Evolutionary conservation across 805 yeast species (phyloP).

Genomic region (Saturnispora dispora): DNA sequence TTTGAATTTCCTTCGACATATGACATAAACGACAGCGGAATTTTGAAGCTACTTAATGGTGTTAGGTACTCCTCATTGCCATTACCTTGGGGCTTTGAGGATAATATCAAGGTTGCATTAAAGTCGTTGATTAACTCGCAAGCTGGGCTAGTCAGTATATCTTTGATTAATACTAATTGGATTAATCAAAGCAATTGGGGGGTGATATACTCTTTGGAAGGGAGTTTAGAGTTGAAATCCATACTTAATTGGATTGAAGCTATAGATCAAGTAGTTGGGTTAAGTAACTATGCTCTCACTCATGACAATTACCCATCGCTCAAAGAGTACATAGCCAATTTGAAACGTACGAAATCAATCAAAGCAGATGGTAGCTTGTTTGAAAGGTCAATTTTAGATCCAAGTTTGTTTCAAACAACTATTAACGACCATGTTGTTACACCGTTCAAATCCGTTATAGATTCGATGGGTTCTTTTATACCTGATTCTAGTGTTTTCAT

Average conservation of each 20-base stretch:
- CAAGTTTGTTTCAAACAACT: constrained; percentile 22
- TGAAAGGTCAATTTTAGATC: constrained; percentile 24
- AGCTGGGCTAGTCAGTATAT: constrained; percentile 15
- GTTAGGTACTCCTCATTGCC: constrained; percentile 23
- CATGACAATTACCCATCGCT: constrained; percentile 22
- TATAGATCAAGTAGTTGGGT: constrained; percentile 19
- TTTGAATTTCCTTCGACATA: constrained; percentile 21
- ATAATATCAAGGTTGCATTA: constrained; percentile 20
- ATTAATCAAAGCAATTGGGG: constrained; percentile 27
- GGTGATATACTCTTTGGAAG: constrained; percentile 17
- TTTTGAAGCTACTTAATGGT: constrained; percentile 25
- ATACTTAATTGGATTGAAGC: constrained; percentile 20
- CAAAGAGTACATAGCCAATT: constrained; percentile 14
- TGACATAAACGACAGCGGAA: constrained; percentile 26
- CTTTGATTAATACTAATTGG: constrained; percentile 25
- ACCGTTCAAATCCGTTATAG: constrained; percentile 2
- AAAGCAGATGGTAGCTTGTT: constrained; percentile 18
- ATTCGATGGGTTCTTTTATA: constrained; percentile 18
- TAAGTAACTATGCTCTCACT: constrained; percentile 21
- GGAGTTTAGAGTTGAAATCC: background rate
- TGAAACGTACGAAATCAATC: constrained; percentile 16
- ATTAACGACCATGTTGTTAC: constrained; percentile 17
- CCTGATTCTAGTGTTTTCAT: constrained; percentile 8
- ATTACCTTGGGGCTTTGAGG: constrained; percentile 24
- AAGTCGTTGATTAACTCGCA: constrained; percentile 8